These are phyloP conservation scores for Monosporascus sp. DNA, from an alignment of 2,329 filamentous ascomycete genomes.

Conservation along the genomic window DNA sequence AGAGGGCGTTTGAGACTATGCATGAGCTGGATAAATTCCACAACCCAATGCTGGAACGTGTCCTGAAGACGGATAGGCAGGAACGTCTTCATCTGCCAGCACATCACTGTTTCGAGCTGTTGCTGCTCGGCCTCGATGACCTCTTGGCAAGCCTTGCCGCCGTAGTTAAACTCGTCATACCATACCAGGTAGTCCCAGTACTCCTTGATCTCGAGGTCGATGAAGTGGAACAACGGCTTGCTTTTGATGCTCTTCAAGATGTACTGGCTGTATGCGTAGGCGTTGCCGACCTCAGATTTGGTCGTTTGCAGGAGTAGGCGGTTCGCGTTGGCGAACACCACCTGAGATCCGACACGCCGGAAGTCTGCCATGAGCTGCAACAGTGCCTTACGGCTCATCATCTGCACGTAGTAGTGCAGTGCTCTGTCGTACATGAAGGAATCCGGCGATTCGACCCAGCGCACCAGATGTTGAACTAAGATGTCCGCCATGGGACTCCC, in stretches of 20 bases:
- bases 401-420: constrained; percentile 94
- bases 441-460: constrained; percentile 91
- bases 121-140: constrained; percentile 70
- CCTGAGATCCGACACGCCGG: constrained; percentile 85
- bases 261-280: constrained; percentile 94
- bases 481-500: constrained; percentile 94
- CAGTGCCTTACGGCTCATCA: constrained; percentile 96
- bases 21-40: constrained; percentile 95
- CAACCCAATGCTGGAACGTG: constrained; percentile 85
- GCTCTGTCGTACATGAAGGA: constrained; percentile 95
- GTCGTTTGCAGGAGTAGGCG: constrained; percentile 89
- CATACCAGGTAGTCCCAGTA: constrained; percentile 99
- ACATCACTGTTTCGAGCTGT: constrained; percentile 85
- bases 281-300: constrained; percentile 93
- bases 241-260: constrained; percentile 95
- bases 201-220: constrained; percentile 95
- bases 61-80: constrained; percentile 74
- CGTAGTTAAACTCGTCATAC: constrained; percentile 99
- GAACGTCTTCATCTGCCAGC: constrained; percentile 95
- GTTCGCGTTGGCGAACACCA: constrained; percentile 91
- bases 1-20: constrained; percentile 71
- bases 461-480: constrained; percentile 93
- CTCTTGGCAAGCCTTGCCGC: constrained; percentile 82
- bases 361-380: constrained; percentile 97
- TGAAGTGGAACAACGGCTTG: constrained; percentile 93